A percentile compares a stretch with the other conserved stretches of the same genome.
phyloP scores from a whole-genome alignment of 2,329 filamentous ascomycete genomes.

The Talaromyces verruculosus region DNA sequence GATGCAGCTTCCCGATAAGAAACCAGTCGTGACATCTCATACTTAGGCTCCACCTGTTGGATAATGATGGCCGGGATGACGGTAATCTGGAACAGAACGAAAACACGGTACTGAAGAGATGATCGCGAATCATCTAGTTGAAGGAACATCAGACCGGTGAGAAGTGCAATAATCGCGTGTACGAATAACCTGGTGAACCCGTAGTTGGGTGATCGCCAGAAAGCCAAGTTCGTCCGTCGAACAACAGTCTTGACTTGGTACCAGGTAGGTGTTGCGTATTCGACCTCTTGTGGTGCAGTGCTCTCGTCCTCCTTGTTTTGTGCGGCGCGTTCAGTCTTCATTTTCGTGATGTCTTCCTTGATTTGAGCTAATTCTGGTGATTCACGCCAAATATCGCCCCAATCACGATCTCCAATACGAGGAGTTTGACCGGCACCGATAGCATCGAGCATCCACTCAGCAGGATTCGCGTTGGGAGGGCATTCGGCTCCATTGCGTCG shows the following conservation, averaged over 20 bases:
- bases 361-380: constrained; percentile 67
- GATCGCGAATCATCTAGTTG: constrained; percentile 72
- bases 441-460: constrained; percentile 55
- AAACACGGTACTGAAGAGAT: constrained; percentile 80
- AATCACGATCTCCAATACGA: constrained; percentile 72
- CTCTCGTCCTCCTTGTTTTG: constrained; percentile 43
- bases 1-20: constrained; percentile 83
- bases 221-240: constrained; percentile 70
- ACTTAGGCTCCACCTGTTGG: constrained; percentile 80
- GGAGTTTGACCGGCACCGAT: constrained; percentile 73
- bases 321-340: constrained; percentile 62
- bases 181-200: constrained; percentile 85
- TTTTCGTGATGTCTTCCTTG: constrained; percentile 65
- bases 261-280: constrained; percentile 77
- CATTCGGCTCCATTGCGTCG: constrained; percentile 54
- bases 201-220: constrained; percentile 86
- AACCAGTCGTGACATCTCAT: constrained; percentile 73
- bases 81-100: constrained; percentile 84
- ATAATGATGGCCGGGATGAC: constrained; percentile 82
- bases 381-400: constrained; percentile 76
- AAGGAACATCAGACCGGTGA: constrained; percentile 78
- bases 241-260: constrained; percentile 78
- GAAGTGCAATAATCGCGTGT: constrained; percentile 72
- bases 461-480: constrained; percentile 52
- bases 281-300: constrained; percentile 58